Evolutionary conservation across 371 early-diverging fungal species (phyloP).

Genomic region (Apophysomyces variabilis): DNA sequence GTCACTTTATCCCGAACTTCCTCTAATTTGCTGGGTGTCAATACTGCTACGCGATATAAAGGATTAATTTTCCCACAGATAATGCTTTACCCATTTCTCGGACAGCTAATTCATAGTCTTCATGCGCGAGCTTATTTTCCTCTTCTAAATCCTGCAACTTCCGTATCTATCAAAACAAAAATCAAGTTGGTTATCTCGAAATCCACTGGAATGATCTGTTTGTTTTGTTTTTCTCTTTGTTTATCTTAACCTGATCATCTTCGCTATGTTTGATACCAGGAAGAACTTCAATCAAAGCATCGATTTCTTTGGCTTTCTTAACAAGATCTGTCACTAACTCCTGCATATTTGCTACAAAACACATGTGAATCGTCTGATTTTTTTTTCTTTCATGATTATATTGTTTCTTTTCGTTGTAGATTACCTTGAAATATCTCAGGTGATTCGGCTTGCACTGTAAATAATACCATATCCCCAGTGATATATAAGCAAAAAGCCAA

Average conservation of each 20-base stretch:
- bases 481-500: no score
- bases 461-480: background rate
- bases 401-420: background rate
- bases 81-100: slow-evolving; percentile 45
- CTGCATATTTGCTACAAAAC: slow-evolving; percentile 56
- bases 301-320: slow-evolving; percentile 74
- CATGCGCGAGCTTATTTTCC: slow-evolving; percentile 51
- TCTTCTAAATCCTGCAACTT: slow-evolving; percentile 35
- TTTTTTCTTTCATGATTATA: background rate
- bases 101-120: slow-evolving; percentile 57
- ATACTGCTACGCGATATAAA: background rate
- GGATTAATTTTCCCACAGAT: background rate
- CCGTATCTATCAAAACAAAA: slow-evolving; percentile 21
- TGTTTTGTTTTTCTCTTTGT: background rate
- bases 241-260: slow-evolving; percentile 60
- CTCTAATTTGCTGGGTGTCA: slow-evolving; percentile 23
- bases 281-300: slow-evolving; percentile 67
- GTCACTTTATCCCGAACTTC: slow-evolving; percentile 37
- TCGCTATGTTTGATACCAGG: slow-evolving; percentile 70
- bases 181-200: slow-evolving; percentile 16
- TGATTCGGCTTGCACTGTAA: slow-evolving; percentile 50
- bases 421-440: slow-evolving; percentile 50
- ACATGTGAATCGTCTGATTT: background rate
- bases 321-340: slow-evolving; percentile 71
- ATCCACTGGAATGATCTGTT: background rate